These are phyloP conservation scores for Lodderomyces metapsilosis DNA, from an alignment of 1,139 yeast genomes.

Conservation along the genomic window DNA sequence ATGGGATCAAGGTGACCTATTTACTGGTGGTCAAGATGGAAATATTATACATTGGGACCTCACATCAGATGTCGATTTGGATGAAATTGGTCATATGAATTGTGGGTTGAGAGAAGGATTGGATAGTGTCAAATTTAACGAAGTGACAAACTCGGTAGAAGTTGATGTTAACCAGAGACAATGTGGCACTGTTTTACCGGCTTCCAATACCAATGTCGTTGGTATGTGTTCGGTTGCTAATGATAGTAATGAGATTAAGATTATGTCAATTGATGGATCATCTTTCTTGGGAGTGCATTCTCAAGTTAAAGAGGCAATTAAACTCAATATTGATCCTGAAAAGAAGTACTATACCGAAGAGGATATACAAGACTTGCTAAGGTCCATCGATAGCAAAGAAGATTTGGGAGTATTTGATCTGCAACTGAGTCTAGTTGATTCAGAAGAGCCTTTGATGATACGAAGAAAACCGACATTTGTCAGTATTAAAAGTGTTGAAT, in stretches of 20 bases:
- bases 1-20: conserved; percentile 62
- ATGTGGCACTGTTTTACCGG: conserved; percentile 62
- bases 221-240: conserved; percentile 39
- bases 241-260: conserved; percentile 27
- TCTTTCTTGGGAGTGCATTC: conserved; percentile 57
- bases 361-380: conserved; percentile 28
- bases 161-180: conserved; percentile 42
- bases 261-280: conserved; percentile 53
- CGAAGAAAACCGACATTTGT: conserved; percentile 18
- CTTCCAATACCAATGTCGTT: conserved; percentile 51
- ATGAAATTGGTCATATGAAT: conserved; percentile 3
- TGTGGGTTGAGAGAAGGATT: conserved; percentile 52
- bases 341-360: conserved; percentile 34
- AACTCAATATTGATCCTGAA: conserved; percentile 20
- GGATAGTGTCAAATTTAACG: conserved; percentile 35
- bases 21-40: conserved; percentile 71
- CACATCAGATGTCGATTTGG: conserved; percentile 24
- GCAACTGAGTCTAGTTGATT: conserved; percentile 4
- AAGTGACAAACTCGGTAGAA: conserved; percentile 28
- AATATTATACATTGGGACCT: conserved; percentile 74
- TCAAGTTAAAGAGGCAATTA: conserved; percentile 36
- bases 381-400: conserved; percentile 5
- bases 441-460: conserved; percentile 24
- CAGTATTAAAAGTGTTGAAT: background rate
- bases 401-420: background rate